phyloP scores from a whole-genome alignment of 331 rosid species.

The Prunus yedoensis region DNA sequence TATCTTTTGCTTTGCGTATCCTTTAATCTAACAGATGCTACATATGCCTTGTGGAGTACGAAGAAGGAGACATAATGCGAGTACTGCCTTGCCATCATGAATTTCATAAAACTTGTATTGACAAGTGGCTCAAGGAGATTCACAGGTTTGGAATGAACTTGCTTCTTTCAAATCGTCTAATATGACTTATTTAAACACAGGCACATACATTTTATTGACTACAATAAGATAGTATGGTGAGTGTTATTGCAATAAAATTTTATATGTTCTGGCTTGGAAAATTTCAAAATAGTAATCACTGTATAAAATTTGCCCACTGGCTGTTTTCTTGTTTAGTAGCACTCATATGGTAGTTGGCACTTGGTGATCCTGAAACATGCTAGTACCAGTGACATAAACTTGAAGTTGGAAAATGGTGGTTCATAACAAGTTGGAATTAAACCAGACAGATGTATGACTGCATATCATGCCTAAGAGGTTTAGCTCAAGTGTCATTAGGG shows the following conservation, averaged over 20 bases:
- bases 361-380: not conserved
- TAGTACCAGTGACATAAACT: not conserved
- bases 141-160: constrained; percentile 64
- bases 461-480: not conserved
- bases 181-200: constrained; percentile 1
- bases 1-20: constrained; percentile 16
- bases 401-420: not conserved
- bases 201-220: constrained; percentile 6
- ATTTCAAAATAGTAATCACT: too few relatives aligned
- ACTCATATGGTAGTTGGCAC: not conserved
- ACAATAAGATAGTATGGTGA: not conserved
- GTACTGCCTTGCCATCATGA: constrained; percentile 92
- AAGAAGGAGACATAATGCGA: constrained; percentile 91
- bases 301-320: too few relatives aligned
- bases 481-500: not conserved
- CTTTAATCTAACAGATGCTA: constrained; percentile 64
- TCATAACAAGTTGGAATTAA: not conserved
- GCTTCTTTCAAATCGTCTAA: constrained; percentile 16
- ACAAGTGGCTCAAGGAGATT: constrained; percentile 98
- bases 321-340: not conserved
- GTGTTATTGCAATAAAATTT: not conserved
- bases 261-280: not conserved
- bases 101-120: constrained; percentile 81
- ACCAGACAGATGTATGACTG: not conserved
- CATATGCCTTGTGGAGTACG: constrained; percentile 98